Conservation (phyloP, 768 basidiomycete genomes). For the Hericium erinaceus region DNA sequence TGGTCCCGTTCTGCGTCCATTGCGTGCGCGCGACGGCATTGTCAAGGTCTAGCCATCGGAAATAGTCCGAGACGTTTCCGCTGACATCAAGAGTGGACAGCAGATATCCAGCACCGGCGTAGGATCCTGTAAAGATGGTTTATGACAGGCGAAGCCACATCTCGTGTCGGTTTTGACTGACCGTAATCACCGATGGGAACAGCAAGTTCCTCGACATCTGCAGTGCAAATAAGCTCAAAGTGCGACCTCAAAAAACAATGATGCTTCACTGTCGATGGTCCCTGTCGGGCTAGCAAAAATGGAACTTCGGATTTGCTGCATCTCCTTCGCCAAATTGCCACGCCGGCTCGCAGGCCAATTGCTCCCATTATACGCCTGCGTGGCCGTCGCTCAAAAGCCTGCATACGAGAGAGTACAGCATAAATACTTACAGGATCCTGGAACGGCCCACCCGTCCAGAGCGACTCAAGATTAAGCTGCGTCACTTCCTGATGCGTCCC, state of each 20-base stretch:
- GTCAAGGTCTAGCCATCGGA: slow-evolving; percentile 65
- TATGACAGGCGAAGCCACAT: not conserved
- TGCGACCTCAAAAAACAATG: not conserved
- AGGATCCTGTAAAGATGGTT: slow-evolving; percentile 41
- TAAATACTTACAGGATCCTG: slow-evolving; percentile 41
- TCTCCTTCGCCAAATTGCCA: slow-evolving; percentile 33
- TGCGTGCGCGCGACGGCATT: slow-evolving; percentile 44
- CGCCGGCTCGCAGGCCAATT: slow-evolving; percentile 44
- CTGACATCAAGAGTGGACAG: slow-evolving; percentile 35
- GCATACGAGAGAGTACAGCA: not conserved
- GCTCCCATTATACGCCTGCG: slow-evolving; percentile 60
- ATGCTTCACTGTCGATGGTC: slow-evolving; percentile 42
- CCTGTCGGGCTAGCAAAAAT: slow-evolving; percentile 54
- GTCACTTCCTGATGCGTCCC: slow-evolving; percentile 49
- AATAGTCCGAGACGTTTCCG: slow-evolving; percentile 31
- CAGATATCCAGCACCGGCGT: slow-evolving; percentile 55
- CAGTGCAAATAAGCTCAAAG: not conserved
- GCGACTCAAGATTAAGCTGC: slow-evolving; percentile 66
- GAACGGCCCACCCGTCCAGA: slow-evolving; percentile 72
- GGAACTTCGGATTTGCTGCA: slow-evolving; percentile 42
- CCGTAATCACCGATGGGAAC: slow-evolving; percentile 55
- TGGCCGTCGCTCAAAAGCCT: not conserved
- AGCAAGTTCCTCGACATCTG: slow-evolving; percentile 48
- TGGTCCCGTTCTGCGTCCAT: slow-evolving; percentile 45
- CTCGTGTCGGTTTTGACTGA: slow-evolving; percentile 15